Conservation (phyloP, 2,329 filamentous ascomycete species). For the Aspergillus ruber region DNA sequence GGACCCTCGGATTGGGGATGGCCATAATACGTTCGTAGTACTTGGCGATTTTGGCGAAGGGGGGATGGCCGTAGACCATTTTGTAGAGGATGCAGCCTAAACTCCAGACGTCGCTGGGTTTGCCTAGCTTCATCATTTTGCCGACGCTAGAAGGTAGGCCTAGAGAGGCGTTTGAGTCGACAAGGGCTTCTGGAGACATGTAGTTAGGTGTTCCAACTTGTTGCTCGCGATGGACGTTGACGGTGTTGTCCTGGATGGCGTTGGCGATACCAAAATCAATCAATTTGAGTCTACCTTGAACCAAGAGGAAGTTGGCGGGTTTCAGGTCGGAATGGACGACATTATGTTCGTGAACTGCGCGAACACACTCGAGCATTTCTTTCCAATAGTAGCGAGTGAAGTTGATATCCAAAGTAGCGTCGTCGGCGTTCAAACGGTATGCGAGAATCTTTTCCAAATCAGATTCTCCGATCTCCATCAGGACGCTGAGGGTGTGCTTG, state of each 20-base stretch:
- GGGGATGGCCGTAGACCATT: constrained; percentile 95
- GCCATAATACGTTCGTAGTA: constrained; percentile 70
- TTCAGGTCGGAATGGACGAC: constrained; percentile 97
- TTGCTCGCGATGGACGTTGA: constrained; percentile 93
- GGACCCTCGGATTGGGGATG: constrained; percentile 45
- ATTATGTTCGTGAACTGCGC: constrained; percentile 79
- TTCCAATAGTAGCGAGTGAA: constrained; percentile 99
- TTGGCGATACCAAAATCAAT: constrained; percentile 99
- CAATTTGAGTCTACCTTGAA: constrained; percentile 82
- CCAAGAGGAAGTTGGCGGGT: constrained; percentile 92
- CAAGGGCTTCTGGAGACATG: constrained; percentile 92
- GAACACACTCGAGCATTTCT: constrained; percentile 95
- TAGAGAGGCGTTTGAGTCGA: constrained; percentile 69
- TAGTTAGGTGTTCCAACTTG: constrained; percentile 97
- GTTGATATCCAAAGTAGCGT: constrained; percentile 72
- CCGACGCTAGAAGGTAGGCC: constrained; percentile 42
- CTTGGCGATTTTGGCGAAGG: constrained; percentile 86
- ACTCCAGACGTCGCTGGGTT: constrained; percentile 93
- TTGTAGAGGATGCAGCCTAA: constrained; percentile 95
- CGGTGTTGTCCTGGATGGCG: constrained; percentile 92
- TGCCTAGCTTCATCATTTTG: constrained; percentile 92
- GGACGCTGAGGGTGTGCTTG: constrained; percentile 78
- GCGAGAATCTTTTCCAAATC: constrained; percentile 84
- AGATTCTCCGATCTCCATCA: constrained; percentile 96
- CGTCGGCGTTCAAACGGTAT: constrained; percentile 63